phyloP scores from a whole-genome alignment of 2,329 filamentous ascomycete species.

The Botrytis deweyae region DNA sequence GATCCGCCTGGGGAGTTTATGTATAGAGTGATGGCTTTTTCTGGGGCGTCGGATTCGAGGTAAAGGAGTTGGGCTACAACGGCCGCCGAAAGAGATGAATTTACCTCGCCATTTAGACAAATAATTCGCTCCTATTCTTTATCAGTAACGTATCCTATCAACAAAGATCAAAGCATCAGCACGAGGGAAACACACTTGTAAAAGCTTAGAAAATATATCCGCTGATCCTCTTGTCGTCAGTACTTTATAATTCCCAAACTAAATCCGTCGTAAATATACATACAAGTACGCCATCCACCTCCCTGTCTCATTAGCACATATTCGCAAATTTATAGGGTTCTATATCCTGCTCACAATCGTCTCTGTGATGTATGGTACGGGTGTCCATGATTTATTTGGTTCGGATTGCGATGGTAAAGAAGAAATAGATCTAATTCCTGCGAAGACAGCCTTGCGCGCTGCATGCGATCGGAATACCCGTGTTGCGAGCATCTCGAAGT shows the following conservation, averaged over 20 bases:
- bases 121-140: constrained; percentile 94
- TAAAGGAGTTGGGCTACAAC: constrained; percentile 95
- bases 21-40: constrained; percentile 95
- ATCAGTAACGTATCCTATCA: constrained; percentile 53
- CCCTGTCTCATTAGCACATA: constrained; percentile 50
- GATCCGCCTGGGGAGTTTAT: constrained; percentile 96
- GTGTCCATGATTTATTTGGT: constrained; percentile 41
- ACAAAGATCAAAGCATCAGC: background rate
- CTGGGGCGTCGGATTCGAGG: constrained; percentile 93
- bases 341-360: constrained; percentile 50
- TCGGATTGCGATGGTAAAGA: constrained; percentile 29
- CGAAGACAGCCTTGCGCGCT: constrained; percentile 29
- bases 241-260: constrained; percentile 30
- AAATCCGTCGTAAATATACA: constrained; percentile 40
- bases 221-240: constrained; percentile 47
- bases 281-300: constrained; percentile 76
- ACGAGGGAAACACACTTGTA: constrained; percentile 58
- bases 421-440: constrained; percentile 32
- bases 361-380: constrained; percentile 55
- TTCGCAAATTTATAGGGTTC: constrained; percentile 12
- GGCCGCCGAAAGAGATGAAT: constrained; percentile 86
- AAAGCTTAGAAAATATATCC: constrained; percentile 78
- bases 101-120: constrained; percentile 87
- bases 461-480: constrained; percentile 32
- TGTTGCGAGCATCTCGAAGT: constrained; percentile 33